Evolutionary conservation across 1,284 basidiomycete species (phyloP).

Genomic region (Peniophora sp.): DNA sequence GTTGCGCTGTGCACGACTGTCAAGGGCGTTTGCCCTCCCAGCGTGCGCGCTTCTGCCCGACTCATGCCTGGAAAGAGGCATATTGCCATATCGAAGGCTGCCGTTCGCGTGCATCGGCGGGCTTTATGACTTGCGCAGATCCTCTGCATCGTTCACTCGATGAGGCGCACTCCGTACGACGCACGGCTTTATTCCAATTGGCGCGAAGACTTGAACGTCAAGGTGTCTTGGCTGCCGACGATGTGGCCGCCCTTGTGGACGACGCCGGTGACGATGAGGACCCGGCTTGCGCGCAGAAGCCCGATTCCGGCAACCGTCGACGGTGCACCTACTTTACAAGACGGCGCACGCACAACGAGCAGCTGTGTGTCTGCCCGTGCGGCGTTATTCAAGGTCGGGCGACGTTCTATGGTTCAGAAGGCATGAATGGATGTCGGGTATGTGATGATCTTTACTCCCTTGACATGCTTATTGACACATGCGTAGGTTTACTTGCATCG

Average conservation of each 20-base stretch:
- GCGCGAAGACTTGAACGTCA: constrained; percentile 4
- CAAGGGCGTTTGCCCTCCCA: constrained; percentile 9
- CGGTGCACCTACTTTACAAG: constrained; percentile 15
- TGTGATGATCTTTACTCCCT: neutral
- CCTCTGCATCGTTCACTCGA: constrained; percentile 12
- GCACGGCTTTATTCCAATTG: constrained; percentile 12
- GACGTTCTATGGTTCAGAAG: constrained; percentile 23
- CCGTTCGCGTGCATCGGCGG: neutral
- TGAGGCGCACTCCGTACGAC: neutral
- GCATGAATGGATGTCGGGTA: constrained; percentile 12
- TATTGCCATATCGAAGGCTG: constrained; percentile 13
- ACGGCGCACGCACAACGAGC: constrained; percentile 23
- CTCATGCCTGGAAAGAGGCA: constrained; percentile 6
- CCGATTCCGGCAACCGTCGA: constrained; percentile 13
- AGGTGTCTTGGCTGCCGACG: neutral
- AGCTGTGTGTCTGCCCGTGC: constrained; percentile 18
- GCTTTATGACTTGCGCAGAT: constrained; percentile 13
- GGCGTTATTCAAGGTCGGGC: constrained; percentile 4
- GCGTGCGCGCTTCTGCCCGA: constrained; percentile 13
- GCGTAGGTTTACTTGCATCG: neutral
- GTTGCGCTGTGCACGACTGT: constrained; percentile 20
- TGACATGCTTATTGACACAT: neutral
- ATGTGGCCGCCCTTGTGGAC: too few species aligned
- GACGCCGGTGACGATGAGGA: neutral
- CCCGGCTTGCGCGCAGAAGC: constrained; percentile 12